Evolutionary conservation across 768 basidiomycete genomes (phyloP), one percentile per base, ranked within the genome.

Genomic region (Sistotremastrum niveocremeum): DNA sequence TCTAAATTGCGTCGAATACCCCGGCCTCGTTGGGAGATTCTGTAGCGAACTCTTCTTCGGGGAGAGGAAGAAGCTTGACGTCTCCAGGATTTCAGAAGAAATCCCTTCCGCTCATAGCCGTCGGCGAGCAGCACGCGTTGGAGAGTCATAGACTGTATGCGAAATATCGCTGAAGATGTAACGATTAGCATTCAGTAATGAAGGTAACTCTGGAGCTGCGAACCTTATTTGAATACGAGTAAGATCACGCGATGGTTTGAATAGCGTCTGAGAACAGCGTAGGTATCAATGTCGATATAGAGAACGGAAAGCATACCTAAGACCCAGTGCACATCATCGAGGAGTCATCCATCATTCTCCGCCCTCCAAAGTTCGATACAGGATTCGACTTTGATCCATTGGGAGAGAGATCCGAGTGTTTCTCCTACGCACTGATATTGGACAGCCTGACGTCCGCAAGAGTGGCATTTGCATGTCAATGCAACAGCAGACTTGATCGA

Each of bases 401-500:
- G 76, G 7, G 88, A 76, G 40, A 98, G 77, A 40, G 78, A 65
- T 47, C 74, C 77, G 50, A 86, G 69, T 2, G 74, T 67, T 41
- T 73, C 72, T 57, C 82, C 77, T 53, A 95, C 65, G 63, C 81
- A 77, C 54, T 67, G 6, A 97, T 94, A 62, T 99, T 98, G 2
- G 94, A 82, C 7, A 80, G 90, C 20, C 91, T 94, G 39, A 99
- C 95, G 56, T 97, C 91, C 2, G 78, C 66, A n/a, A 86, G 71
- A 2, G 72, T 72, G 6, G 95, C 95, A 4, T 86, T 85, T 11
- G 94, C 91, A 56, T 97, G 94, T 41, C 94, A 73, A 61, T 99
- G 97, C 36, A 99, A 74, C 0, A 90, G 95, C 2, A 88, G 93
- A 97, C 93, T 52, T 93, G 80, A 74, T 98, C 95, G 60, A 98